Conservation (phyloP, 2,329 filamentous ascomycete species). For the Phaeomoniella chlamydospora region DNA sequence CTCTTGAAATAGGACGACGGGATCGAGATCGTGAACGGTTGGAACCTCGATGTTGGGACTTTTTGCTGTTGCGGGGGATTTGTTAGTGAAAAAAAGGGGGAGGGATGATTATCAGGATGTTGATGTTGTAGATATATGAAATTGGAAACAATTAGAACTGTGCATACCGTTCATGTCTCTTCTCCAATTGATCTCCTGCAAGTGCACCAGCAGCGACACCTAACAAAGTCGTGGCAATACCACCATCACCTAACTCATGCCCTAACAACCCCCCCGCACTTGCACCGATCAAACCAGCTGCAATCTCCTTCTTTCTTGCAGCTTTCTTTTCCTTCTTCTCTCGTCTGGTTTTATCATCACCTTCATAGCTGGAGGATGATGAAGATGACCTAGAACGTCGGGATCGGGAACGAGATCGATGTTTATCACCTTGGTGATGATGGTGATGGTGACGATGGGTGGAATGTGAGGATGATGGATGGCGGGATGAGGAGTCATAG, state of each 20-base stretch:
- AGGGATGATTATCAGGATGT: neutral
- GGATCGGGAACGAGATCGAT: neutral
- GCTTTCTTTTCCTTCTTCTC: conserved; percentile 1
- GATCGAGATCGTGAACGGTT: neutral
- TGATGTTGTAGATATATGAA: neutral
- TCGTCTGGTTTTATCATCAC: neutral
- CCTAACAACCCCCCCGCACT: neutral
- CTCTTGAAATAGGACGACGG: neutral
- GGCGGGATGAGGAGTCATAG: conserved; percentile 2
- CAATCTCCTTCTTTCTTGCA: neutral
- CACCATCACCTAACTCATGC: neutral
- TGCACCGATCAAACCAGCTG: neutral
- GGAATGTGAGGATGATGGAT: conserved; percentile 1
- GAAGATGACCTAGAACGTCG: neutral
- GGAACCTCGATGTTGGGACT: neutral
- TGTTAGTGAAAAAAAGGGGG: too few species aligned
- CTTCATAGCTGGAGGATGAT: neutral
- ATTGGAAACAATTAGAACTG: neutral
- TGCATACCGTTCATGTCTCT: neutral
- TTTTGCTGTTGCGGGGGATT: too few species aligned
- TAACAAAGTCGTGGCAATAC: neutral
- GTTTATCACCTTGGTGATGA: too few species aligned
- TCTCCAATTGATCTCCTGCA: neutral
- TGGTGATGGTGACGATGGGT: neutral
- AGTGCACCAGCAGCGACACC: neutral